A percentile compares a stretch with the other conserved stretches of the same genome.
Conservation (phyloP, 345 rosid species). For the Gossypium bickii region DNA sequence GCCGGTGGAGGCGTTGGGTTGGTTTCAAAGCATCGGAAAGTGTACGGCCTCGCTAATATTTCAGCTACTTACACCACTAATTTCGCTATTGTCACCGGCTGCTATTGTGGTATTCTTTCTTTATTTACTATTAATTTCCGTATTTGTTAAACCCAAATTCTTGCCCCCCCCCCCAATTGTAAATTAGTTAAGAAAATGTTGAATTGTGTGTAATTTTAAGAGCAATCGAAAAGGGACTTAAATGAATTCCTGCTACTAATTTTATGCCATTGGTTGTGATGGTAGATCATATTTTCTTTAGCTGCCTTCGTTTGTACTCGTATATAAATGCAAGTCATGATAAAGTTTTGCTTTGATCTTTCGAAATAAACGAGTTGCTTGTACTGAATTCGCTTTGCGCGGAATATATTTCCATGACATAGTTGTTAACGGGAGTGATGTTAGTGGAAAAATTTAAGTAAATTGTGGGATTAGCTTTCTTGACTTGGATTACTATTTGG, state of each 20-base stretch:
- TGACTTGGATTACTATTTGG: neutral
- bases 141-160: neutral
- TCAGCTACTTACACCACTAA: conserved; percentile 62
- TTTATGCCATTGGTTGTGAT: neutral
- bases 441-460: neutral
- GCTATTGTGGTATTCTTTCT: conserved; percentile 54
- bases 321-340: neutral
- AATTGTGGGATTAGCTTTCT: neutral
- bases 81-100: conserved; percentile 63
- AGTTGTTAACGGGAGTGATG: neutral
- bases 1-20: conserved; percentile 70
- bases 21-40: conserved; percentile 55
- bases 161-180: neutral
- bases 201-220: neutral
- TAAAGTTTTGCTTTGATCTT: neutral
- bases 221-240: neutral
- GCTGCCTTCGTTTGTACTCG: neutral
- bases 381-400: neutral
- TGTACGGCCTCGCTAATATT: conserved; percentile 56
- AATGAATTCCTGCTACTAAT: neutral
- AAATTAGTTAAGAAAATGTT: neutral
- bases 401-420: neutral
- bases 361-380: neutral
- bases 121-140: neutral
- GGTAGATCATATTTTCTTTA: neutral